phyloP scores from a whole-genome alignment of 306 rosid species.

The Vigna reflexopilosa region DNA sequence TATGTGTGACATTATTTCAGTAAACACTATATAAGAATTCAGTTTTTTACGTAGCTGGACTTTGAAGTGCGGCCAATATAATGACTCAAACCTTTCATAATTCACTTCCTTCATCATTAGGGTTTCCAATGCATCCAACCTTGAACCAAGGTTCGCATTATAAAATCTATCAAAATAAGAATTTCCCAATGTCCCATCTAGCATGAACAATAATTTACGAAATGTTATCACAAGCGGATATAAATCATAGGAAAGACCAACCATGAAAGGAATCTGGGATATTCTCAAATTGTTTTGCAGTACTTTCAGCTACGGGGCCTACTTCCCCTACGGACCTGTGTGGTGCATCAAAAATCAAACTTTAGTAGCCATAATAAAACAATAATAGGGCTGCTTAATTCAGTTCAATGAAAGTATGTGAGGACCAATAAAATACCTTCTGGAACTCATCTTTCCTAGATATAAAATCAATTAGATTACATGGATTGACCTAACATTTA shows the following conservation, averaged over 20 bases:
- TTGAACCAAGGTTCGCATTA: no score
- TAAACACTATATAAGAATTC: conserved; percentile 62
- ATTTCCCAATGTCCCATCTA: conserved; percentile 62
- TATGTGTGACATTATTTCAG: conserved; percentile 74
- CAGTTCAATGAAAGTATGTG: no score
- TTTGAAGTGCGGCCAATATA: conserved; percentile 75
- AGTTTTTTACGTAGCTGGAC: conserved; percentile 48
- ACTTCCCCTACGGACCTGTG: conserved; percentile 50
- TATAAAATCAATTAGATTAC: not conserved
- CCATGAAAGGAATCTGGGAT: conserved; percentile 67
- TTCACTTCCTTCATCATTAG: conserved; percentile 59
- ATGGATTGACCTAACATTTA: not conserved
- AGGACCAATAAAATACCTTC: no score
- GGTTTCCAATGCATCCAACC: conserved; percentile 37
- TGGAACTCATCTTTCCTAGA: no score
- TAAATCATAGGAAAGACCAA: conserved; percentile 44
- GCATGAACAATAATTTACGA: conserved; percentile 73
- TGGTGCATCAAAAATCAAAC: not conserved
- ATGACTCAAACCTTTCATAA: conserved; percentile 63
- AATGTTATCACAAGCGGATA: conserved; percentile 78
- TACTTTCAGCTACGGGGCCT: not conserved
- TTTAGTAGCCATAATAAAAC: not conserved
- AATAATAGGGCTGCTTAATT: no score
- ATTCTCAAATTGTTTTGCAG: conserved; percentile 40
- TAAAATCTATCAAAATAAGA: conserved; percentile 61